phyloP scores from a whole-genome alignment of 2,329 filamentous ascomycete genomes.

The Pyrenochaeta sp. region DNA sequence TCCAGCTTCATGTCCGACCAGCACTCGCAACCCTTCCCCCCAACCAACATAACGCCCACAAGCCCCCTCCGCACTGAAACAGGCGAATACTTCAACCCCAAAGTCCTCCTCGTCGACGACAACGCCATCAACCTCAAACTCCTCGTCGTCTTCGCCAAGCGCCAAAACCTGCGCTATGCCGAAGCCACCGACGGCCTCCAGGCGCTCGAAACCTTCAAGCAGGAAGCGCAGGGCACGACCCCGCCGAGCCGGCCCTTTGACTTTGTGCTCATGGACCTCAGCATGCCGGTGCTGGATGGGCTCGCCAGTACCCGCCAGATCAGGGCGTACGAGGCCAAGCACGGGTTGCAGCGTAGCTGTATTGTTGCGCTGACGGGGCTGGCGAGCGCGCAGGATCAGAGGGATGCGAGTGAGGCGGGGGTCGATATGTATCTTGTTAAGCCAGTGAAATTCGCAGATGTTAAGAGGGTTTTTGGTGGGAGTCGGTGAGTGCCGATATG shows the following conservation, averaged over 20 bases:
- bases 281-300: slow-evolving; percentile 49
- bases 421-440: slow-evolving; percentile 50
- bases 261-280: slow-evolving; percentile 45
- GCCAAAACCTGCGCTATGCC: slow-evolving; percentile 33
- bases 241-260: slow-evolving; percentile 35
- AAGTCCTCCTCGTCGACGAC: slow-evolving; percentile 44
- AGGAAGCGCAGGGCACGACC: slow-evolving; percentile 17
- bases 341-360: slow-evolving; percentile 21
- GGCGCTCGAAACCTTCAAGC: slow-evolving; percentile 35
- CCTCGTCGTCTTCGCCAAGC: slow-evolving; percentile 52
- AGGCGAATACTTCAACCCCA: slow-evolving; percentile 37
- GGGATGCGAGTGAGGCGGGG: slow-evolving; percentile 42
- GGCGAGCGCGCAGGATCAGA: slow-evolving; percentile 45
- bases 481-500: too few species aligned
- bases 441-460: slow-evolving; percentile 47
- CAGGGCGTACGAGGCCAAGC: slow-evolving; percentile 34
- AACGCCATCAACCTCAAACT: slow-evolving; percentile 46
- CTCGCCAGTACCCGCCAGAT: slow-evolving; percentile 46
- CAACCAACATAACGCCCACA: slow-evolving; percentile 24
- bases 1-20: slow-evolving; percentile 11
- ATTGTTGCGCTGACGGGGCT: slow-evolving; percentile 50
- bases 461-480: slow-evolving; percentile 34
- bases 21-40: slow-evolving; percentile 22
- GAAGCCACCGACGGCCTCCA: slow-evolving; percentile 44
- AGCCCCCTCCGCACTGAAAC: slow-evolving; percentile 20